Base-by-base conservation (phyloP, 306 rosid species). In the Dryas alaskensis region DNA sequence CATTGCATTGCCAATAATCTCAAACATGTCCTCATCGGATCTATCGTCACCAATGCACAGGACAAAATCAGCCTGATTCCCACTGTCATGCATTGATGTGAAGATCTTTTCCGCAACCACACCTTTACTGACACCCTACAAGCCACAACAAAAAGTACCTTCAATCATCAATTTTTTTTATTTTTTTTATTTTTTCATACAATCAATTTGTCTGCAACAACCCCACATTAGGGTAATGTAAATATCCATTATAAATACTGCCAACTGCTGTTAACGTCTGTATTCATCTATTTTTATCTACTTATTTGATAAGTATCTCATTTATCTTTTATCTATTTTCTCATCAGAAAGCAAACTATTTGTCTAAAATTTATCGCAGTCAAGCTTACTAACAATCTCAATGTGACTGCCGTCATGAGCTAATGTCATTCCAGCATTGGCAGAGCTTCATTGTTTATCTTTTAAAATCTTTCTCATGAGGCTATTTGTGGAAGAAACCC, bases 1-100 rank as follows among this genome's bases (percentile, higher is more conserved):
- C 50, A 74, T 68, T 25, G 93, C 80, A 63, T 52, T 74, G 47
- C 80, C 87, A 57, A 88, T 88, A 39, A 78, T 86, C 86, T 84
- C 89, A 69, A 88, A 88, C 93, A 88, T 88, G 50, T 86, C 90
- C 85, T 88, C 93, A 13, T 88, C 93, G 12, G 93, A 88, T 72
- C 93, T 78, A 67, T 88, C 93, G 57, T 88, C 93, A 46, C 93
- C 93, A 8, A 88, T 62, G 46, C 93, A 88, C 53, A 88, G 68
- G 17, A 88, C 83, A 69, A 88, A 88, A 80, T 88, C 93, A 2
- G 88, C 89, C 67, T 70, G 82, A 71, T 67, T 84, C 53, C 89
- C 93, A 4, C 37, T 61, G 14, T 77, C 81, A 6, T 67, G 75
- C 90, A 86, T 78, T 17, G 84, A 64, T 17, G 87, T 65, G 76